Base-by-base conservation (phyloP, 164 flowering plant species). In the Saururus chinensis region DNA sequence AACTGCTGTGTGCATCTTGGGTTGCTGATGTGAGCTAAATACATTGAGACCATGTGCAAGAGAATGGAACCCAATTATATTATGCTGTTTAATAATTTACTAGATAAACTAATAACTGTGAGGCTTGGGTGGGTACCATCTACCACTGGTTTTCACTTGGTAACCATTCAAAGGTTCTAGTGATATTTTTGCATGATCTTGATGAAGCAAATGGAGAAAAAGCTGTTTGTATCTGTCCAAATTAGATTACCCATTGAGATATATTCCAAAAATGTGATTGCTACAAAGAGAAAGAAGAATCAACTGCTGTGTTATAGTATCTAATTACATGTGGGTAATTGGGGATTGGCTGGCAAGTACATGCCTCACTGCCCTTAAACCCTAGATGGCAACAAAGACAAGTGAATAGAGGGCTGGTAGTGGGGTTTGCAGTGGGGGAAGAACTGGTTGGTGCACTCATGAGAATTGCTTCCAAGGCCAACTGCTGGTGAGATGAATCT, bases 311-410 rank as follows among this genome's bases (percentile, higher is more conserved):
- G n/a, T n/a, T n/a, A 62, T 45, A 71, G 42, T 64, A 71, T 71
- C 67, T 67, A 19, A 61, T 52, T 7, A 57, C 41, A 56, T 40
- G 63, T 9, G 60, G 30, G 49, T 45, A 45, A 41, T 60, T 60
- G 30, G 56, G 68, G 20, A 49, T 60, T 52, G 41, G 20, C 45
- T 68, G 69, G 61, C 77, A 74, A n/a, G 53, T 64, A 25, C 77
- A 74, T 10, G 64, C 57, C 57, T 68, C 62, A 24, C 60, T 63
- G 23, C 68, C 49, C 52, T 71, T 61, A 4, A 74, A 62, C 62
- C 77, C 77, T 45, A 74, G 62, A 22, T 63, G 66, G 45, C 61
- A 74, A 56, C 77, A 74, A 60, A 74, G 48, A 57, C 77, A 74
- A 60, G 62, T 37, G 20, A 21, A 35, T 8, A 57, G 22, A 51